Evolutionary conservation across 306 rosid genomes (phyloP).

Genomic region (Chamaecrista fasciculata): DNA sequence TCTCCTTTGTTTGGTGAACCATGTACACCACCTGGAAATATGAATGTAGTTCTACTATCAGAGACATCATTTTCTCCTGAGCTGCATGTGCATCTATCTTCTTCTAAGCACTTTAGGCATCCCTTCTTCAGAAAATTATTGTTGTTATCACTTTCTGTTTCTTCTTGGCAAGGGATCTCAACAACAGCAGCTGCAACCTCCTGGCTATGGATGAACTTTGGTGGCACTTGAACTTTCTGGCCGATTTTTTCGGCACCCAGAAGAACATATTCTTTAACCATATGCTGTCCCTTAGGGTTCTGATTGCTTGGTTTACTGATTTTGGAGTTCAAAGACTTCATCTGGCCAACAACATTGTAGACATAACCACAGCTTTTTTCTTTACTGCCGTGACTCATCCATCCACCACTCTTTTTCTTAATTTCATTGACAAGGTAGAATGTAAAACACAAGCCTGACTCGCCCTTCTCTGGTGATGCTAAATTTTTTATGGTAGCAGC

Average conservation of each 20-base stretch:
- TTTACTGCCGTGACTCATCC: constrained; percentile 72
- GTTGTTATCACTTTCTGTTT: constrained; percentile 16
- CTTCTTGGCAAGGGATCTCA: constrained; percentile 48
- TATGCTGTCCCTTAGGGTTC: constrained; percentile 26
- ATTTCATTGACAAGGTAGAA: constrained; percentile 77
- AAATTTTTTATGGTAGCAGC: constrained; percentile 61
- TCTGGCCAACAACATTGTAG: constrained; percentile 69
- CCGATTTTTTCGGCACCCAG: constrained; percentile 55
- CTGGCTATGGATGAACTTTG: constrained; percentile 36
- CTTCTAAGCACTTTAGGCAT: constrained; percentile 37
- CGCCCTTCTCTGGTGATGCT: constrained; percentile 58
- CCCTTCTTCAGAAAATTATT: constrained; percentile 32
- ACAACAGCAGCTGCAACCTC: constrained; percentile 82
- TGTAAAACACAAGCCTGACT: constrained; percentile 56
- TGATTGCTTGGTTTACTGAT: constrained; percentile 33
- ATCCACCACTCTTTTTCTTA: constrained; percentile 72
- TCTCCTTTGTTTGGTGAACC: constrained; percentile 75
- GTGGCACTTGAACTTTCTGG: constrained; percentile 54
- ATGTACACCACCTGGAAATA: constrained; percentile 80
- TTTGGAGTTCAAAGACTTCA: constrained; percentile 59
- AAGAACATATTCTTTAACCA: constrained; percentile 55
- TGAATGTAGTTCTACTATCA: constrained; percentile 38
- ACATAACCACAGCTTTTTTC: constrained; percentile 58
- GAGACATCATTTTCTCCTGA: constrained; percentile 31
- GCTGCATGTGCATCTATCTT: constrained; percentile 37